phyloP scores from a whole-genome alignment of 108 stramenopile species.

The Cyclostephanos tholiformis region DNA sequence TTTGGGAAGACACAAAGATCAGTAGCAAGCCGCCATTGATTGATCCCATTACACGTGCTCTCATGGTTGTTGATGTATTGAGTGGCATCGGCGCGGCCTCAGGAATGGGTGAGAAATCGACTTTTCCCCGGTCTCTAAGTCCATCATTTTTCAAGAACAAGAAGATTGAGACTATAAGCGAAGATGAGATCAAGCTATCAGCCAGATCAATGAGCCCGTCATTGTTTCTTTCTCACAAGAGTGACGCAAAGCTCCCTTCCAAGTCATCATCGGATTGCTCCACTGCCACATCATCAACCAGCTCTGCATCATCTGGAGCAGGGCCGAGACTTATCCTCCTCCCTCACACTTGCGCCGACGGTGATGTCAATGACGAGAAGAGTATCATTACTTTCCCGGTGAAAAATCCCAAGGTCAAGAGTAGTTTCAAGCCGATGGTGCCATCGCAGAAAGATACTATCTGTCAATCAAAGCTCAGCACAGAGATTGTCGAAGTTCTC shows the following conservation, averaged over 20 bases:
- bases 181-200: background rate
- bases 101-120: background rate
- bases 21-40: too few relatives aligned
- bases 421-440: too few relatives aligned
- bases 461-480: too few relatives aligned
- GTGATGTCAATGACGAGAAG: too few relatives aligned
- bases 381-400: too few relatives aligned
- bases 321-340: too few relatives aligned
- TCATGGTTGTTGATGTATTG: background rate
- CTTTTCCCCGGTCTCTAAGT: background rate
- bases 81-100: background rate
- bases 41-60: conserved; percentile 5
- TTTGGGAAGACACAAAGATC: background rate
- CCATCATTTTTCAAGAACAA: conserved; percentile 12
- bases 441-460: too few relatives aligned
- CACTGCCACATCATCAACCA: background rate
- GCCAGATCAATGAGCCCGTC: conserved; percentile 12
- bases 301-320: background rate
- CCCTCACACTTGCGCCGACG: too few relatives aligned
- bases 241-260: background rate
- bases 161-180: background rate
- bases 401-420: too few relatives aligned
- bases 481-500: background rate
- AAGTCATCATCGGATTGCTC: background rate
- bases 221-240: background rate